phyloP scores from a whole-genome alignment of 306 rosid genomes.

The Spatholobus suberectus region DNA sequence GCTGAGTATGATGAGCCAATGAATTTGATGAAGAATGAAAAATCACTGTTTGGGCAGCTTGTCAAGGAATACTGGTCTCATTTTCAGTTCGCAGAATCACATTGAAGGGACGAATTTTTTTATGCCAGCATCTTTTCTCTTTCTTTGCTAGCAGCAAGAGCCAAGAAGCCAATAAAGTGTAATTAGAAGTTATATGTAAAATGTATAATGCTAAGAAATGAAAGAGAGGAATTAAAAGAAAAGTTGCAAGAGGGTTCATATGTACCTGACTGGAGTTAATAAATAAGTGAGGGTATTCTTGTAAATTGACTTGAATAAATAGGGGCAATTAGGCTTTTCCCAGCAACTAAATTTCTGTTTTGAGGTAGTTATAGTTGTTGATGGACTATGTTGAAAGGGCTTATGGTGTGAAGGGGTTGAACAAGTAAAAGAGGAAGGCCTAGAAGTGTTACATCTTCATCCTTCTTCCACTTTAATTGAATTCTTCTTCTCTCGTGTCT shows the following conservation, averaged over 20 bases:
- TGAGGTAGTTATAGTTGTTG: neutral
- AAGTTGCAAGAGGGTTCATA: neutral
- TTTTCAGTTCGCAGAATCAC: constrained; percentile 56
- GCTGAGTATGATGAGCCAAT: constrained; percentile 70
- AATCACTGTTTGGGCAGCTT: constrained; percentile 62
- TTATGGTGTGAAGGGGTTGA: neutral
- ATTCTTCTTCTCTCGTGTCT: too few relatives aligned
- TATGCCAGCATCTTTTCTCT: neutral
- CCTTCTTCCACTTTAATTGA: too few relatives aligned
- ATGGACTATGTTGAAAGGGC: neutral
- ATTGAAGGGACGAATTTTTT: constrained; percentile 27
- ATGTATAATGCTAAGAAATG: neutral
- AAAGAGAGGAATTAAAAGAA: neutral
- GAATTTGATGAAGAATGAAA: constrained; percentile 62
- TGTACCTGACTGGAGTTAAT: neutral
- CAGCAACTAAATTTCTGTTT: neutral
- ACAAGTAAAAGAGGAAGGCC: too few relatives aligned
- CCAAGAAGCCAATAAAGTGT: neutral
- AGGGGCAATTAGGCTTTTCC: neutral
- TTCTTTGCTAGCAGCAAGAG: neutral
- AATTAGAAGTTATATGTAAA: neutral
- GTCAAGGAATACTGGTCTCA: constrained; percentile 81
- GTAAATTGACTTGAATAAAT: neutral
- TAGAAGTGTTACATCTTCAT: too few relatives aligned
- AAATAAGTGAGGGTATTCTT: neutral